phyloP scores from a whole-genome alignment of 2,329 filamentous ascomycete genomes.

The Zasmidium angulare region DNA sequence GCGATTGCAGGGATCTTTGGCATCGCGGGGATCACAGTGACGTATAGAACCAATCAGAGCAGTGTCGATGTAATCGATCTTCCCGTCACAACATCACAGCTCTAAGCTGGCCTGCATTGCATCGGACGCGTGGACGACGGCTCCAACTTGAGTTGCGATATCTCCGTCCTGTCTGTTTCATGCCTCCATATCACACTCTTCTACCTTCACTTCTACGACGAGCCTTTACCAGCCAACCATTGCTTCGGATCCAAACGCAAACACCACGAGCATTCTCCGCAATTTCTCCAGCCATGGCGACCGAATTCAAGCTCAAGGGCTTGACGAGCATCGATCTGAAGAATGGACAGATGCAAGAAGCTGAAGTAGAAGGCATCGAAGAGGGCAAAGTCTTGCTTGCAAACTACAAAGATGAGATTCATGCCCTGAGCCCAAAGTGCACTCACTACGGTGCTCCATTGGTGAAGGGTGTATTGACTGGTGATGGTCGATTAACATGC shows the following conservation, averaged over 20 bases:
- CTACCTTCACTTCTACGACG: conserved; percentile 4
- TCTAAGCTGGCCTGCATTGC: background rate
- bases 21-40: background rate
- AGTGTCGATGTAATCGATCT: background rate
- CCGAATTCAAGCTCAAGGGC: conserved; percentile 67
- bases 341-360: conserved; percentile 81
- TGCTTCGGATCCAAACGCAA: background rate
- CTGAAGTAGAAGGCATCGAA: conserved; percentile 85
- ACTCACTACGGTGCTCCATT: conserved; percentile 91
- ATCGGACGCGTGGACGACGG: background rate
- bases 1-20: background rate
- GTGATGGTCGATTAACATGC: conserved; percentile 81
- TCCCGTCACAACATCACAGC: background rate
- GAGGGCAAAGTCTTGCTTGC: conserved; percentile 82
- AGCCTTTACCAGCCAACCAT: background rate
- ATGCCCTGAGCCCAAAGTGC: conserved; percentile 81
- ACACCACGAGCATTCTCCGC: conserved; percentile 20
- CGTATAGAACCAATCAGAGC: background rate
- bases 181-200: background rate
- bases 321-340: conserved; percentile 72
- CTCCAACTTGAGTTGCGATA: background rate
- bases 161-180: background rate
- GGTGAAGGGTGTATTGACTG: conserved; percentile 78
- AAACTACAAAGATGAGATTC: conserved; percentile 72
- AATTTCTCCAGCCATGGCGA: conserved; percentile 40